A percentile compares a stretch with the other conserved stretches of the same genome.
phyloP scores from a whole-genome alignment of 805 yeast species.

The Pichia membranifaciens region DNA sequence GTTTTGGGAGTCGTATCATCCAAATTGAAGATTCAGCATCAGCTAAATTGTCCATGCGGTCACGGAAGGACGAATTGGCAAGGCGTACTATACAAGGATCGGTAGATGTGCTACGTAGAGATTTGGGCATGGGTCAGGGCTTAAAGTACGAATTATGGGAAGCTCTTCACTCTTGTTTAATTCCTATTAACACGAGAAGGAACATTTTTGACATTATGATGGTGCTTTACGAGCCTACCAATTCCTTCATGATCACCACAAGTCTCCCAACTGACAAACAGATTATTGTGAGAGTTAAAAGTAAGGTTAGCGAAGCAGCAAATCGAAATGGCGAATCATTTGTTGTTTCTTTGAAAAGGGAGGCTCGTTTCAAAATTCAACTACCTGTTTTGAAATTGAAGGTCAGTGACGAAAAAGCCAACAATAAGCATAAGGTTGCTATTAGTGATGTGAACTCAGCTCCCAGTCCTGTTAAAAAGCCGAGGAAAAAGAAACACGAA shows the following conservation, averaged over 20 bases:
- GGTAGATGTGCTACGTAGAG: constrained; percentile 56
- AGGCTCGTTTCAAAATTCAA: constrained; percentile 51
- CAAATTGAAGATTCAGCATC: constrained; percentile 51
- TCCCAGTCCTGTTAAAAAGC: background rate
- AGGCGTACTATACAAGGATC: constrained; percentile 62
- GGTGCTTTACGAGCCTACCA: constrained; percentile 57
- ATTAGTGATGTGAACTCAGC: background rate
- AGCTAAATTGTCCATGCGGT: constrained; percentile 34
- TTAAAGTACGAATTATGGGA: constrained; percentile 62
- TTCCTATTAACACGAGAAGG: constrained; percentile 56
- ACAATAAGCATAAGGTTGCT: background rate
- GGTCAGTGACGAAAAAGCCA: constrained; percentile 13
- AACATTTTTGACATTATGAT: constrained; percentile 58
- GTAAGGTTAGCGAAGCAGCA: constrained; percentile 12
- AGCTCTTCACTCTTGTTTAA: constrained; percentile 53
- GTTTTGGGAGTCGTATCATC: constrained; percentile 34
- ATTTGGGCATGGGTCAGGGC: constrained; percentile 50
- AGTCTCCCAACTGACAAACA: constrained; percentile 64
- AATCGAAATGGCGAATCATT: constrained; percentile 35
- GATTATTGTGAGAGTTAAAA: constrained; percentile 49
- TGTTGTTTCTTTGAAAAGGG: constrained; percentile 46
- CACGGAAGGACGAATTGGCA: constrained; percentile 60
- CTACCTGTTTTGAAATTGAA: constrained; percentile 32
- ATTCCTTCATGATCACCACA: constrained; percentile 55
- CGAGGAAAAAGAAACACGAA: background rate